These are phyloP conservation scores for Skeletonema grethae DNA, from an alignment of 108 stramenopile genomes.

Conservation along the genomic window DNA sequence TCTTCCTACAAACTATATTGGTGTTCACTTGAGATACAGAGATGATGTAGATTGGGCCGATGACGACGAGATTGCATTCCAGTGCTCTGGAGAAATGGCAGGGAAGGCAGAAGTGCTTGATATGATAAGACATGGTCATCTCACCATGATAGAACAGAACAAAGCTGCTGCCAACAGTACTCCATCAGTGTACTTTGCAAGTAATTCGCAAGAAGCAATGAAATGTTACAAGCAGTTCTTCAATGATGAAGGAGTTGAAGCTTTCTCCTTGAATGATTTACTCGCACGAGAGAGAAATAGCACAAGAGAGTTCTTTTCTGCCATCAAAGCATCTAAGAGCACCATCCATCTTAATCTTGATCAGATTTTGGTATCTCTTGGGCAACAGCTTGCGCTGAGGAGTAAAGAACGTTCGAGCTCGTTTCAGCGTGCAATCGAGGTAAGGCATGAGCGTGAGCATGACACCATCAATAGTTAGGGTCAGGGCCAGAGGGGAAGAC, in stretches of 20 bases:
- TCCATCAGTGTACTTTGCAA: slow-evolving; percentile 2
- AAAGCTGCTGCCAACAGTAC: neutral
- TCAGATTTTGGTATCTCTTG: neutral
- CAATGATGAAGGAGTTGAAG: neutral
- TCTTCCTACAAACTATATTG: neutral
- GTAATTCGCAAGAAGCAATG: neutral
- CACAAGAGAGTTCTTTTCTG: neutral
- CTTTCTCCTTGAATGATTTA: slow-evolving; percentile 2
- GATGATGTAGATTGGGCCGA: neutral
- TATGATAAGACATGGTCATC: neutral
- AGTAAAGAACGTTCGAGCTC: neutral
- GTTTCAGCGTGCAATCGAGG: too few species aligned
- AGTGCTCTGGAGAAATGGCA: neutral
- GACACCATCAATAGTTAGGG: too few species aligned
- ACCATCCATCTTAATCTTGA: neutral
- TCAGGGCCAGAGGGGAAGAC: too few species aligned
- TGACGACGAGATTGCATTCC: too few species aligned
- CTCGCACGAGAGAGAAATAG: neutral
- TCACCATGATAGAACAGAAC: neutral
- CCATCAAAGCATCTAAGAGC: neutral
- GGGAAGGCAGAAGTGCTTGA: neutral
- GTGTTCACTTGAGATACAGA: neutral
- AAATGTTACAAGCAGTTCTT: neutral
- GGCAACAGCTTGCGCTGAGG: neutral
- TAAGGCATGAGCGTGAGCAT: too few species aligned